A percentile compares a stretch with the other conserved stretches of the same genome.
These are phyloP conservation scores for Emmonsiellopsis sp. DNA, from an alignment of 2,329 filamentous ascomycete genomes.

Conservation along the genomic window DNA sequence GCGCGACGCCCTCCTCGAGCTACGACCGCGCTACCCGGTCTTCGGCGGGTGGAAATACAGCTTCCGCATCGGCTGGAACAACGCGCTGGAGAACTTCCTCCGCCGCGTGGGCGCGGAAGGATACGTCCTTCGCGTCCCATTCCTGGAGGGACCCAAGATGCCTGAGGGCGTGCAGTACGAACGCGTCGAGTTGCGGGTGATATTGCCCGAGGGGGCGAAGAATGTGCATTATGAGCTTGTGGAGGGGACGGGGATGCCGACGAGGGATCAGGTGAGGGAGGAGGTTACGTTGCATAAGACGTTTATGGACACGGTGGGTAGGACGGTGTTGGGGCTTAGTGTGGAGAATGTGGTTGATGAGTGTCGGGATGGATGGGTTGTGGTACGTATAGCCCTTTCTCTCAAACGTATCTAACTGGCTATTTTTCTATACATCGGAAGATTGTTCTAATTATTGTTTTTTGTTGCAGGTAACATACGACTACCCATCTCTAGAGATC, in stretches of 20 bases:
- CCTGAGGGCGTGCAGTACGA: conserved; percentile 79
- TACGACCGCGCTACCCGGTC: conserved; percentile 90
- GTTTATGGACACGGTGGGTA: conserved; percentile 87
- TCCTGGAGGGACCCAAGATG: conserved; percentile 85
- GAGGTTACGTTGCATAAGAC: conserved; percentile 65
- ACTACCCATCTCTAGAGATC: conserved; percentile 64
- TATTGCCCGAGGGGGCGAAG: conserved; percentile 85
- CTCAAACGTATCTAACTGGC: not conserved
- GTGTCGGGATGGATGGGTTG: conserved; percentile 68
- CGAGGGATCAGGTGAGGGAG: conserved; percentile 38
- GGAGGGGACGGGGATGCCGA: conserved; percentile 61
- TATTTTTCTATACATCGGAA: too few relatives aligned
- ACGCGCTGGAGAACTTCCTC: conserved; percentile 67
- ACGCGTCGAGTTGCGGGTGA: conserved; percentile 66
- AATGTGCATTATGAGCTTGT: conserved; percentile 56
- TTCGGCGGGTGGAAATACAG: conserved; percentile 98
- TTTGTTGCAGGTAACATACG: conserved; percentile 58
- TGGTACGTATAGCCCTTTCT: conserved; percentile 40
- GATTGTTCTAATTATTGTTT: not conserved
- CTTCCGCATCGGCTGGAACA: conserved; percentile 94
- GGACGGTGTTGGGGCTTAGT: conserved; percentile 70
- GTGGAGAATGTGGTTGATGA: conserved; percentile 87
- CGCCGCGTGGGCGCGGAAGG: conserved; percentile 55
- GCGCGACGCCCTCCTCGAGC: conserved; percentile 73
- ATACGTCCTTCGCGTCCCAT: conserved; percentile 84